Evolutionary conservation across 2,329 filamentous ascomycete species (phyloP).

Genomic region (Aspergillus ochraceoroseus): DNA sequence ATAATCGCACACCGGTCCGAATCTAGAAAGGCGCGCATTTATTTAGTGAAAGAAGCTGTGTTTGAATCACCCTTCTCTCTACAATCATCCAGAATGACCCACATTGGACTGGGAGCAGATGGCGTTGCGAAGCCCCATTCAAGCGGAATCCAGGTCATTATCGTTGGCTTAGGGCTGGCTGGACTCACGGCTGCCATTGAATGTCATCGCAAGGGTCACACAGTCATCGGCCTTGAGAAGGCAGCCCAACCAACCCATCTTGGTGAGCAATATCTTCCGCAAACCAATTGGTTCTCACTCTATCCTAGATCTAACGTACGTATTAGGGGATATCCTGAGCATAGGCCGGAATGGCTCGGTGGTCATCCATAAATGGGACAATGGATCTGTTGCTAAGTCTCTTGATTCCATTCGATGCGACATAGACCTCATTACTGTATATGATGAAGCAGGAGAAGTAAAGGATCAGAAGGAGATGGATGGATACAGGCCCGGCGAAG

Average conservation of each 20-base stretch:
- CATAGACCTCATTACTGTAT: background rate
- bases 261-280: no score
- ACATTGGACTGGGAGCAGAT: no score
- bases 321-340: conserved; percentile 2
- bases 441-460: background rate
- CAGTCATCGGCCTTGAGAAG: conserved; percentile 18
- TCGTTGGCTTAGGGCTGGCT: conserved; percentile 34
- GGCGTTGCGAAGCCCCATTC: no score
- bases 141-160: conserved; percentile 5
- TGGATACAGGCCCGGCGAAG: background rate
- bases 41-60: no score
- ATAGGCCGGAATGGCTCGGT: background rate
- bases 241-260: background rate
- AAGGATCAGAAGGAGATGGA: background rate
- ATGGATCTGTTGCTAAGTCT: background rate
- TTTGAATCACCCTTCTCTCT: no score
- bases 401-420: background rate
- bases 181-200: conserved; percentile 28
- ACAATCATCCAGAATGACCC: no score
- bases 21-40: no score
- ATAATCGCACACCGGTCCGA: no score
- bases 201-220: conserved; percentile 23
- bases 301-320: no score
- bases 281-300: no score
- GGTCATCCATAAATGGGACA: background rate